Base-by-base conservation (phyloP, 148 eudicot genomes). In the Mesembryanthemum crystallinum region DNA sequence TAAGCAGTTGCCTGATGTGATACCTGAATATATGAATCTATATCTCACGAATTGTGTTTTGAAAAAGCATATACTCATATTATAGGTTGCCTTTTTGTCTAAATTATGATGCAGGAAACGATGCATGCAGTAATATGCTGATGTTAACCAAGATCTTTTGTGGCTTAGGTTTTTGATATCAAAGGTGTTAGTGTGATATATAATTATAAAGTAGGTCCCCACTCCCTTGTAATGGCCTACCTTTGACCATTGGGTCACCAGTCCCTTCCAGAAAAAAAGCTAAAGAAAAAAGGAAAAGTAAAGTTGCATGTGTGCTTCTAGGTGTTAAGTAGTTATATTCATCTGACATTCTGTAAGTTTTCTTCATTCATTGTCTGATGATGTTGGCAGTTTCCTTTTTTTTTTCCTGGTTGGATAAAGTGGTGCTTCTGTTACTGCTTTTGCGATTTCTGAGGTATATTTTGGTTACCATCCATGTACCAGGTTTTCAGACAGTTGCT, bases 401-500 rank as follows among this genome's bases (percentile, higher is more conserved):
- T 2, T 35, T 35, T 35, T 2, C 39, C 6, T 35, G 3, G 39
- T 35, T 47, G 62, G 78, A 25, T 73, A 45, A 82, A 80, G 72
- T 72, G 67, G 78, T 82, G 58, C 69, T 79, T 65, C 71, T 82
- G 37, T 63, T 77, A 73, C 60, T 78, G 71, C 65, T 55, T 78
- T 82, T 82, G 79, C 86, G 33, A 77, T 81, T 74, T 91, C 97
- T 91, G 88, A 90, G 94, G 92, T 85, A 85, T 64, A 84, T 84
- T 88, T 89, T 92, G 94, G 91, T 89, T 90, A 95, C 83, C 81
- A 90, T 90, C 78, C 81, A 89, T 92, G 98, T 85, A 95, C 96
- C 98, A 92, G 97, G 97, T 92, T 95, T 94, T 95, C 97, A 92
- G 96, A 92, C 92, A 92, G 96, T 95, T 95, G 90, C 93, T 95